Conservation (phyloP, 164 flowering plant species). For the Magnolia sinica region DNA sequence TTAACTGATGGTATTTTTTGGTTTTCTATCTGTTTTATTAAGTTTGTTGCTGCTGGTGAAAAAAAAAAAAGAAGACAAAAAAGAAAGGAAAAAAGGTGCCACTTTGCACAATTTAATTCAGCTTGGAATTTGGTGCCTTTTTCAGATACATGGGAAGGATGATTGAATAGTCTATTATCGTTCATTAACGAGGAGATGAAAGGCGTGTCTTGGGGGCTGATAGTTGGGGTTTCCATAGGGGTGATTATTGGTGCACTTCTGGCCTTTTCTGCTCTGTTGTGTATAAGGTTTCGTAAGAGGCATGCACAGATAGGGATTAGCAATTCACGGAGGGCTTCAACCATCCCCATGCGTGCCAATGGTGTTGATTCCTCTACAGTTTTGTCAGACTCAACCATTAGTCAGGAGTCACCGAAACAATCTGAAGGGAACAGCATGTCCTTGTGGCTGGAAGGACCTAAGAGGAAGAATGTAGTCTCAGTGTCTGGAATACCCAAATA, state of each 20-base stretch:
- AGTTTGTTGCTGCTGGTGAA: background rate
- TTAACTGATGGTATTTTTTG: background rate
- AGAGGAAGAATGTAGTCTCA: conserved; percentile 55
- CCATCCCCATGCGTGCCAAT: conserved; percentile 74
- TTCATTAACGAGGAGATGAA: conserved; percentile 46
- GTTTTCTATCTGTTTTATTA: background rate
- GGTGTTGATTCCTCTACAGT: conserved; percentile 68
- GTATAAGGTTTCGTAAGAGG: conserved; percentile 65
- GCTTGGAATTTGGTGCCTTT: background rate
- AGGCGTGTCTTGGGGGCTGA: conserved; percentile 66
- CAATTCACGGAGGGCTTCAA: conserved; percentile 77
- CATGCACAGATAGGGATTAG: conserved; percentile 79
- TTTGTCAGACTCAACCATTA: conserved; percentile 78
- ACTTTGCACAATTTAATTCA: background rate
- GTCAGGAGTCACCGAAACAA: conserved; percentile 75
- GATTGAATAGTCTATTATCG: background rate
- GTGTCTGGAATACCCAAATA: conserved; percentile 89
- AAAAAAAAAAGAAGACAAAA: background rate
- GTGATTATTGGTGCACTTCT: conserved; percentile 78
- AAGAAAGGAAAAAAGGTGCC: background rate
- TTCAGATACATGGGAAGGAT: background rate
- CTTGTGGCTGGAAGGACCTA: conserved; percentile 70
- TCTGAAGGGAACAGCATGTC: conserved; percentile 43
- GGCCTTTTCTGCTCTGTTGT: conserved; percentile 64
- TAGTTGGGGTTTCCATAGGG: conserved; percentile 86